phyloP scores from a whole-genome alignment of 148 eudicot genomes.

The Spergularia bocconei region DNA sequence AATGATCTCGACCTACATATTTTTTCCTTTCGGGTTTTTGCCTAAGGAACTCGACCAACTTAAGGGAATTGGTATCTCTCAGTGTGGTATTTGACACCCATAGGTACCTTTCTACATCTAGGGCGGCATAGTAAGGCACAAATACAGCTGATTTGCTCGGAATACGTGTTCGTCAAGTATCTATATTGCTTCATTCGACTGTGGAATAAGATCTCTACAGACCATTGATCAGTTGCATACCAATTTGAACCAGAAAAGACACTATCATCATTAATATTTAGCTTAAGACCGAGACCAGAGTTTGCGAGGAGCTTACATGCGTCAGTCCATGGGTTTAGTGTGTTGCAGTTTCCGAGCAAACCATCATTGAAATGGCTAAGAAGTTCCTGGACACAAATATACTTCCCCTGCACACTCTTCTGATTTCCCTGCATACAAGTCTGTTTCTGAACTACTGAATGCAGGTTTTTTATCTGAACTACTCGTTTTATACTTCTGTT shows the following conservation, averaged over 20 bases:
- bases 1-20: constrained; percentile 62
- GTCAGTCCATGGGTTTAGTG: constrained; percentile 39
- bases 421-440: background rate
- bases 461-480: background rate
- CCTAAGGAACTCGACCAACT: constrained; percentile 41
- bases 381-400: constrained; percentile 53
- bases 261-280: constrained; percentile 18
- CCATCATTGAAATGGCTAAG: constrained; percentile 48
- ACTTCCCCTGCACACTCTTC: constrained; percentile 49
- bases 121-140: constrained; percentile 66
- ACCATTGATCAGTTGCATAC: constrained; percentile 57
- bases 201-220: constrained; percentile 59
- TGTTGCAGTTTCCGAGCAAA: constrained; percentile 39
- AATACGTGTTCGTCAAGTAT: constrained; percentile 59
- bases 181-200: constrained; percentile 58
- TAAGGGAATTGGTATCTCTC: constrained; percentile 39
- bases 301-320: constrained; percentile 57
- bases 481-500: no score
- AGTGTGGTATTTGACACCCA: constrained; percentile 26
- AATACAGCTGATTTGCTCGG: constrained; percentile 53
- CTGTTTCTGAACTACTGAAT: background rate
- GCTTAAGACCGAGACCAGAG: constrained; percentile 48
- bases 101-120: constrained; percentile 54
- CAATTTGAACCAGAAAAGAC: constrained; percentile 31
- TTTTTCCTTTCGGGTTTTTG: constrained; percentile 53